Conservation (phyloP, 768 basidiomycete species). For the Xerocomellus amylosporus region DNA sequence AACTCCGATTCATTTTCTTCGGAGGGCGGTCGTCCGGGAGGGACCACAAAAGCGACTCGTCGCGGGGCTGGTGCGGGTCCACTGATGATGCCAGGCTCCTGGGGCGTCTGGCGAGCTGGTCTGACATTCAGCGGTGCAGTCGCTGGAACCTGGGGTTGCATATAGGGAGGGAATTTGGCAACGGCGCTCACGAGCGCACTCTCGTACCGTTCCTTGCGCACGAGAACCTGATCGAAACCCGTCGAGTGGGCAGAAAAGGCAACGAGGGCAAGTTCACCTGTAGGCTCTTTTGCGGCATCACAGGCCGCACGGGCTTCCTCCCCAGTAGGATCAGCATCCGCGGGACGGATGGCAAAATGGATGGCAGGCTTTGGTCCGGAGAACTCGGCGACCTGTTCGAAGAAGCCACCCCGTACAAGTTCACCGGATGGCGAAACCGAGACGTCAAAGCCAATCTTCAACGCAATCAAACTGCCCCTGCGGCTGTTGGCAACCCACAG, state of each 20-base stretch:
- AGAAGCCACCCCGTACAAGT: constrained; percentile 59
- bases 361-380: constrained; percentile 81
- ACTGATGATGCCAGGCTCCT: constrained; percentile 28
- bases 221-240: constrained; percentile 84
- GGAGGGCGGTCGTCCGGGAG: constrained; percentile 61
- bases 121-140: constrained; percentile 25
- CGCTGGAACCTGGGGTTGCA: constrained; percentile 28
- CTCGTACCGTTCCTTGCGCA: constrained; percentile 84
- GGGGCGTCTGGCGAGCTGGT: constrained; percentile 24
- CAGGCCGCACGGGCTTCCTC: constrained; percentile 84
- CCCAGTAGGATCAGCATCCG: constrained; percentile 78
- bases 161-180: constrained; percentile 60
- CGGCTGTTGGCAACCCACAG: constrained; percentile 87
- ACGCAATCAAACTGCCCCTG: constrained; percentile 78
- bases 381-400: constrained; percentile 84
- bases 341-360: constrained; percentile 84
- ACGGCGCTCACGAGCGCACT: constrained; percentile 52
- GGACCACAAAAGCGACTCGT: constrained; percentile 18
- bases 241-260: constrained; percentile 87
- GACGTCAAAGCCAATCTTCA: constrained; percentile 67
- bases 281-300: constrained; percentile 72
- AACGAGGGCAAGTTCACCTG: constrained; percentile 75
- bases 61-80: constrained; percentile 17
- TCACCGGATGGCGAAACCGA: constrained; percentile 57
- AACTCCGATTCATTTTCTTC: constrained; percentile 72